phyloP scores from a whole-genome alignment of 2,329 filamentous ascomycete species.

The Ophiostoma himal-ulmi region DNA sequence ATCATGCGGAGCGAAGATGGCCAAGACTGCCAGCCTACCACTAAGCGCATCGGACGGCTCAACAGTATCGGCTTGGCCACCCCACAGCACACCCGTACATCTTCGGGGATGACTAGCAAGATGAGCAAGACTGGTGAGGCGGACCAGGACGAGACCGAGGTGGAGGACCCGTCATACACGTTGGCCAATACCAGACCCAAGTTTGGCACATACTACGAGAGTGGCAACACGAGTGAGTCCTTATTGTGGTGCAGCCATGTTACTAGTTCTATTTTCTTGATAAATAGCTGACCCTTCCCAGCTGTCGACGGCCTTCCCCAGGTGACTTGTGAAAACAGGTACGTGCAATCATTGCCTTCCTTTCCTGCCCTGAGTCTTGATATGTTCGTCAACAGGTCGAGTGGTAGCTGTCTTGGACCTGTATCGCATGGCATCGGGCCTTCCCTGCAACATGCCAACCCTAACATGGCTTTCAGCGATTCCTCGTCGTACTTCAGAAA shows the following conservation, averaged over 20 bases:
- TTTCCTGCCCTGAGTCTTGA: not conserved
- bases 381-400: not conserved
- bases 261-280: not conserved
- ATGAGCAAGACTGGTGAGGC: not conserved
- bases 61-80: not conserved
- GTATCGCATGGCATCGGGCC: constrained; percentile 11
- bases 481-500: constrained; percentile 23
- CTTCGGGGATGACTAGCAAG: not conserved
- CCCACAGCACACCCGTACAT: constrained; percentile 7
- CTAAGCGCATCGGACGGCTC: constrained; percentile 16
- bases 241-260: too few relatives aligned
- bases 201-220: constrained; percentile 24
- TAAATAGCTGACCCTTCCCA: constrained; percentile 11
- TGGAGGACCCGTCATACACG: constrained; percentile 15
- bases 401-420: not conserved
- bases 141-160: not conserved
- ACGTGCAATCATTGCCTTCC: not conserved
- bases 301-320: constrained; percentile 7
- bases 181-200: not conserved
- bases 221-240: constrained; percentile 19
- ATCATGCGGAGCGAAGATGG: not conserved
- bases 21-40: not conserved
- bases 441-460: constrained; percentile 25
- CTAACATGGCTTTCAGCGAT: constrained; percentile 24
- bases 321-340: constrained; percentile 23